Evolutionary conservation across 2,329 filamentous ascomycete genomes (phyloP), one percentile per base, ranked within the genome.

Genomic region (Zasmidium angulare): DNA sequence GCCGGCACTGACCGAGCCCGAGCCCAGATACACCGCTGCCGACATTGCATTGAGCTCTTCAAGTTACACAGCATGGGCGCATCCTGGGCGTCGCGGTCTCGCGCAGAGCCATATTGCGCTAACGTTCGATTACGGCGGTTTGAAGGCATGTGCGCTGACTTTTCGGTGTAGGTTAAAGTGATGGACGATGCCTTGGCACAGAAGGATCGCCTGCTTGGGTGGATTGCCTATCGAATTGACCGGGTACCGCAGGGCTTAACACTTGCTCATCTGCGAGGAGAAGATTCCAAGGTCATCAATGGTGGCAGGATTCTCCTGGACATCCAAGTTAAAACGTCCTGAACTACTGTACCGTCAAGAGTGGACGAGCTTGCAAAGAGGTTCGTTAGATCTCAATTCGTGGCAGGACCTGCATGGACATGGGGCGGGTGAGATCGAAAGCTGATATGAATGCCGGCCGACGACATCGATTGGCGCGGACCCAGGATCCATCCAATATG

Each of bases 161-260:
- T 46, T 24, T 46, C 36, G 36, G 55, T 21, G 14, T 60, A 87
- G 85, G 66, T 90, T 98, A 91, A 96, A 68, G 82, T 98, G 66
- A 89, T 92, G 74, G 91, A 98, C 72, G 89, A 96, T 66, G 50
- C 56, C 89, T 29, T 93, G 74, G 86, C 88, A 2, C 83, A 84
- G 26, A 71, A 71, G 63, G 92, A 98, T 69, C 84, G 89, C 60
- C 75, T 96, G 58, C 88, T 91, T 11, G 91, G 89, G 2, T 98
- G 95, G 95, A 87, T 90, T 1, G 96, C 92, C 70, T 87, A 96
- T 67, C 84, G 92, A 43, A 83, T 98, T 21, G 92, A 97, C 75
- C 84, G 92, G 7, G 75, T 97, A 60, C 85, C 86, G 61, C 78
- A 83, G 31, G 93, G 95, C 0, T 89, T 90, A 66, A 82, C 92